phyloP scores from a whole-genome alignment of 441 rosid species.

The Adansonia gregorii region DNA sequence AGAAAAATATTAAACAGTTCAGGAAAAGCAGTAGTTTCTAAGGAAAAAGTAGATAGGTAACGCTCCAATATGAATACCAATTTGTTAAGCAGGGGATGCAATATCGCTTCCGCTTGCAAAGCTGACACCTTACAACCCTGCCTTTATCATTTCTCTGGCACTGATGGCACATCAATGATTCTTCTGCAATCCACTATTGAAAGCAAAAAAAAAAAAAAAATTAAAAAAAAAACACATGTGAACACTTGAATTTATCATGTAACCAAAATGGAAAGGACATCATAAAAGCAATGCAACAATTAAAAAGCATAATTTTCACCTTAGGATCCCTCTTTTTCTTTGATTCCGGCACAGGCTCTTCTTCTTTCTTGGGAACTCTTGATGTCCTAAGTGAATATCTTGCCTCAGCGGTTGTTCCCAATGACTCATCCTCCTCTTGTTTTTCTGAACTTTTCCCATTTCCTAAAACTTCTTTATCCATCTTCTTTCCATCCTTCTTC shows the following conservation, averaged over 20 bases:
- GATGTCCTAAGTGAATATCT: not conserved
- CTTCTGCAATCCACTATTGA: slow-evolving; percentile 31
- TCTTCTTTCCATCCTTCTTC: slow-evolving; percentile 3
- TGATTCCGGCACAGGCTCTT: not conserved
- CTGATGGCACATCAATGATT: slow-evolving; percentile 69
- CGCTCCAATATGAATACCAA: slow-evolving; percentile 50
- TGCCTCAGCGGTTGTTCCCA: not conserved
- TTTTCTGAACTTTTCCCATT: not conserved
- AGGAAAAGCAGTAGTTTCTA: not conserved
- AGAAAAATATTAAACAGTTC: not conserved
- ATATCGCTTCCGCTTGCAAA: slow-evolving; percentile 58
- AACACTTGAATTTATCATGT: not conserved
- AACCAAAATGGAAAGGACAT: slow-evolving; percentile 19
- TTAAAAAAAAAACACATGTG: not conserved
- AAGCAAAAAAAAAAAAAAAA: not conserved
- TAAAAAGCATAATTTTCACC: not conserved
- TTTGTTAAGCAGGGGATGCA: slow-evolving; percentile 52
- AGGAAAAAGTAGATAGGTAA: not conserved
- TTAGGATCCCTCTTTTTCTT: not conserved
- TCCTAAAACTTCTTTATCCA: not conserved
- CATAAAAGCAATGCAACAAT: not conserved
- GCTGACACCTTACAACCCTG: slow-evolving; percentile 55
- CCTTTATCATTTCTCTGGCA: slow-evolving; percentile 75
- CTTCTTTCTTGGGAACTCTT: slow-evolving; percentile 7
- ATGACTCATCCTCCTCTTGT: not conserved